Conservation (phyloP, 106 monocot species). For the Posidonia australis region DNA sequence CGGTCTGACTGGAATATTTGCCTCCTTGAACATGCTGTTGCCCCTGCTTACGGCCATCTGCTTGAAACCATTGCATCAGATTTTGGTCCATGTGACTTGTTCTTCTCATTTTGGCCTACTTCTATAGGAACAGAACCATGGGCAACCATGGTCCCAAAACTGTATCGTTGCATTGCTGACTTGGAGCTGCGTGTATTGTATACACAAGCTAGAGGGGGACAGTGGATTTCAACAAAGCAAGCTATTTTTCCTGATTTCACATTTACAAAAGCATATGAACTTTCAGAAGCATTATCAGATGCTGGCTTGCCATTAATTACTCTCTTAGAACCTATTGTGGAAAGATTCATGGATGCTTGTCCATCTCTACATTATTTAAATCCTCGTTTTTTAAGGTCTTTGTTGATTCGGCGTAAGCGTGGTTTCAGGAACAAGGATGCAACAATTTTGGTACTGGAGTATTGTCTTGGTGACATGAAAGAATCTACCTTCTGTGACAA, state of each 20-base stretch:
- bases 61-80: slow-evolving; percentile 55
- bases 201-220: slow-evolving; percentile 91
- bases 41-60: slow-evolving; percentile 73
- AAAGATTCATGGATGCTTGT: slow-evolving; percentile 60
- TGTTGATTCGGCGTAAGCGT: slow-evolving; percentile 73
- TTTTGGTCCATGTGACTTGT: slow-evolving; percentile 60
- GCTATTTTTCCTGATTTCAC: slow-evolving; percentile 90
- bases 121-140: slow-evolving; percentile 62
- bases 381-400: slow-evolving; percentile 59
- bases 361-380: slow-evolving; percentile 71
- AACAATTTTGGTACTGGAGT: slow-evolving; percentile 47
- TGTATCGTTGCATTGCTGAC: slow-evolving; percentile 62
- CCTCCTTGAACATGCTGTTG: slow-evolving; percentile 80
- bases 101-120: slow-evolving; percentile 89
- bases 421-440: slow-evolving; percentile 52
- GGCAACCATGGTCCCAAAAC: slow-evolving; percentile 52
- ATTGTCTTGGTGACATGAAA: slow-evolving; percentile 75
- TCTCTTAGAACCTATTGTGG: slow-evolving; percentile 46
- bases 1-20: slow-evolving; percentile 93
- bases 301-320: slow-evolving; percentile 72
- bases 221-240: slow-evolving; percentile 87
- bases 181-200: slow-evolving; percentile 61
- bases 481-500: slow-evolving; percentile 29
- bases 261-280: slow-evolving; percentile 47
- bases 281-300: slow-evolving; percentile 59